Conservation (phyloP, 352 stramenopile genomes). For the Thraustotheca clavata region DNA sequence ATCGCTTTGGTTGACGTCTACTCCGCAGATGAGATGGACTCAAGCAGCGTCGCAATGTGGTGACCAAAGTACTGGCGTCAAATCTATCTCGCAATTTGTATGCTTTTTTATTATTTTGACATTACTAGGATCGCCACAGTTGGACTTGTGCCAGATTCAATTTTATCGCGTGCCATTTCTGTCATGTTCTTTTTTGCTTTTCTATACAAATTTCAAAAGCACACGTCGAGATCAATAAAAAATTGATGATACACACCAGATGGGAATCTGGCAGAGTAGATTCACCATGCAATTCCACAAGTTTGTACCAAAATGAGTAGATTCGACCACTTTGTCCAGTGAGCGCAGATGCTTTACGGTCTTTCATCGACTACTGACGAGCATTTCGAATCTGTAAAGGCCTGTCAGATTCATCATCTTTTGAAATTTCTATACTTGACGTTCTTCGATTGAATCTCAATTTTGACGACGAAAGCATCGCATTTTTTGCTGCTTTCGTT, state of each 20-base stretch:
- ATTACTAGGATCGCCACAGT: conserved; percentile 3
- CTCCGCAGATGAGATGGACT: not conserved
- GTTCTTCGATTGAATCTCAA: no score
- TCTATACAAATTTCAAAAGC: not conserved
- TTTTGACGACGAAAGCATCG: no score
- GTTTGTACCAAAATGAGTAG: not conserved
- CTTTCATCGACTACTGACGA: not conserved
- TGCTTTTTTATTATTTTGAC: not conserved
- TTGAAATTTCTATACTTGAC: no score
- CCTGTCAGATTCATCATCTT: not conserved
- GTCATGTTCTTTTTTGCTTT: not conserved
- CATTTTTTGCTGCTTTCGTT: no score
- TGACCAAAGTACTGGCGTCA: not conserved
- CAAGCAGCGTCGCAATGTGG: conserved; percentile 7
- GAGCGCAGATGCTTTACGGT: not conserved
- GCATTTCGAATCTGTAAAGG: not conserved
- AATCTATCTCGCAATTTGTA: not conserved
- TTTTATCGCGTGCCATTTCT: not conserved
- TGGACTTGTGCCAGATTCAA: not conserved
- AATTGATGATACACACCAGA: not conserved
- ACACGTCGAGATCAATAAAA: not conserved
- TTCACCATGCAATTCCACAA: not conserved
- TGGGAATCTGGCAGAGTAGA: not conserved
- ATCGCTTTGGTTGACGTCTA: not conserved
- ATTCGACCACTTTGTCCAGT: no score